Evolutionary conservation across 1,284 basidiomycete genomes (phyloP).

Genomic region (Leccinum variabile): DNA sequence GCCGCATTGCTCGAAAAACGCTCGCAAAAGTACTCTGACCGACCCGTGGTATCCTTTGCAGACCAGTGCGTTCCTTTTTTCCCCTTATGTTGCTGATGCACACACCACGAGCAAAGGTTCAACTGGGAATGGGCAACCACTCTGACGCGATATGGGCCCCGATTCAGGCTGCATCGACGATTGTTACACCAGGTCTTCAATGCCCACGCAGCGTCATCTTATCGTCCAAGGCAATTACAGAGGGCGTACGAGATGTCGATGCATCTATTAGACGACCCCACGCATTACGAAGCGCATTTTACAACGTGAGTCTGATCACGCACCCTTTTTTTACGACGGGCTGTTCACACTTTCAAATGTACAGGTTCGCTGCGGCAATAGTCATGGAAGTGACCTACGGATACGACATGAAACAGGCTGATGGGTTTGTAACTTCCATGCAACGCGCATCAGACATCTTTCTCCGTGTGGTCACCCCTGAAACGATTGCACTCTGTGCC

Average conservation of each 20-base stretch:
- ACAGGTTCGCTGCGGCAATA: not conserved
- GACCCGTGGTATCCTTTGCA: conserved; percentile 11
- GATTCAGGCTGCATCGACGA: conserved; percentile 17
- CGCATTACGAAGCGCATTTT: conserved; percentile 13
- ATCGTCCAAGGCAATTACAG: conserved; percentile 19
- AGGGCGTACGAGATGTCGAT: conserved; percentile 14
- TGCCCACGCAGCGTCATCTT: conserved; percentile 13
- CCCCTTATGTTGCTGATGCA: not conserved
- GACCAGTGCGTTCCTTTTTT: conserved; percentile 10
- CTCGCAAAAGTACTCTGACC: conserved; percentile 26
- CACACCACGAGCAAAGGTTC: conserved; percentile 12
- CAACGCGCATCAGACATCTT: not conserved
- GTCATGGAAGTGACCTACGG: not conserved
- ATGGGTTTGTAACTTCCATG: not conserved
- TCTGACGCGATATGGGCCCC: conserved; percentile 10
- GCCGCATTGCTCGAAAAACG: conserved; percentile 22
- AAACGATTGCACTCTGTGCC: not conserved
- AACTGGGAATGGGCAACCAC: conserved; percentile 12
- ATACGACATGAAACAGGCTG: not conserved
- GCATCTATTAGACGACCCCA: conserved; percentile 10
- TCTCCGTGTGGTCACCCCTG: not conserved
- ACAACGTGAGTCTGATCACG: conserved; percentile 7
- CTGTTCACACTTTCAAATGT: not conserved
- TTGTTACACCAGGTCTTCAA: conserved; percentile 21
- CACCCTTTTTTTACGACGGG: not conserved